Conservation (phyloP, 129 eudicot genomes). For the Flaveria sonorensis region DNA sequence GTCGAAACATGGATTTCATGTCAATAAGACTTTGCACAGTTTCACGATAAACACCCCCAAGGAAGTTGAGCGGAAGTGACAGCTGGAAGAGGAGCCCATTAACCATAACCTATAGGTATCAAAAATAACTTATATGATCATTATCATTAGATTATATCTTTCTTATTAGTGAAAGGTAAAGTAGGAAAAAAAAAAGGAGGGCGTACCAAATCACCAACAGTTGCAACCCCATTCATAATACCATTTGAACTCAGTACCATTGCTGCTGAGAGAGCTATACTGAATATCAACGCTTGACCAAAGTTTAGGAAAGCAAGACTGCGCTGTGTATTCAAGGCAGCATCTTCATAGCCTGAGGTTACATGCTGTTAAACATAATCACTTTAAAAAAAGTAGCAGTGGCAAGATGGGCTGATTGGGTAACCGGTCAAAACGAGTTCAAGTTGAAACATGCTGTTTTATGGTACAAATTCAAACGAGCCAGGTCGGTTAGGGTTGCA, state of each 20-base stretch:
- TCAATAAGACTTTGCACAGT: slow-evolving; percentile 89
- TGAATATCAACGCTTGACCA: slow-evolving; percentile 84
- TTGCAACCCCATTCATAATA: slow-evolving; percentile 72
- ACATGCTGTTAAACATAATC: slow-evolving; percentile 14
- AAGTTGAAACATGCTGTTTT: background rate
- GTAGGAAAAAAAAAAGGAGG: slow-evolving; percentile 15
- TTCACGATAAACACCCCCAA: slow-evolving; percentile 94
- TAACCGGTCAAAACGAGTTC: slow-evolving; percentile 6
- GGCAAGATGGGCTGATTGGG: slow-evolving; percentile 5
- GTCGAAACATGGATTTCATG: slow-evolving; percentile 96
- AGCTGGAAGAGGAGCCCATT: slow-evolving; percentile 97
- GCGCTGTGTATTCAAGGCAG: slow-evolving; percentile 87
- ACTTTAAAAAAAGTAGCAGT: background rate
- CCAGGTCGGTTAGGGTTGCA: background rate
- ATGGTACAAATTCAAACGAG: background rate
- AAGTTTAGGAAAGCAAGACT: slow-evolving; percentile 93
- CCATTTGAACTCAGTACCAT: slow-evolving; percentile 88
- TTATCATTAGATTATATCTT: slow-evolving; percentile 1
- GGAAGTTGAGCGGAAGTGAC: slow-evolving; percentile 97
- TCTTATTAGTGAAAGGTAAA: background rate
- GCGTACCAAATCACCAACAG: slow-evolving; percentile 95
- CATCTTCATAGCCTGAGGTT: slow-evolving; percentile 80
- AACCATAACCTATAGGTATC: slow-evolving; percentile 79
- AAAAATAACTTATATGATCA: slow-evolving; percentile 14
- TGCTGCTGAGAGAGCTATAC: slow-evolving; percentile 84